Conservation (phyloP, 345 rosid genomes). For the Acer yangbiense region DNA sequence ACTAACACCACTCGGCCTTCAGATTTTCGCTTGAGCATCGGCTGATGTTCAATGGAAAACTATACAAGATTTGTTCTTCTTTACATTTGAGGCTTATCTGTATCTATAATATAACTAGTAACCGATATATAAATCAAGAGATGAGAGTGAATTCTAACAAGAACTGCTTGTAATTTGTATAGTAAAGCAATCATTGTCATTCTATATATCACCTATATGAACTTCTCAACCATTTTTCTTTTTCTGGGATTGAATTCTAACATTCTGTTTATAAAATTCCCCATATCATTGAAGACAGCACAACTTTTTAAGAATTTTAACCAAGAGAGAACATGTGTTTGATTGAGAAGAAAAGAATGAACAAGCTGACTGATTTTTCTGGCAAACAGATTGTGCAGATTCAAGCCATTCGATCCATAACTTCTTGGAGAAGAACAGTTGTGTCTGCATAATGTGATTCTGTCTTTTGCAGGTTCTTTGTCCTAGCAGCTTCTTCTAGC, state of each 20-base stretch:
- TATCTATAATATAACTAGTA: slow-evolving; percentile 25
- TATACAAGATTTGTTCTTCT: background rate
- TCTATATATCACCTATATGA: slow-evolving; percentile 5
- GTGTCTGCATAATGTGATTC: slow-evolving; percentile 58
- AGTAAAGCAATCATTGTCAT: slow-evolving; percentile 27
- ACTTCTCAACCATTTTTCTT: background rate
- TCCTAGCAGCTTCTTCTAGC: slow-evolving; percentile 76
- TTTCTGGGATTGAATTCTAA: slow-evolving; percentile 8
- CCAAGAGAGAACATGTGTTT: background rate
- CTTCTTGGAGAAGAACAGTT: slow-evolving; percentile 62
- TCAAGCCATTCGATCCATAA: slow-evolving; percentile 62
- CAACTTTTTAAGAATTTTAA: background rate
- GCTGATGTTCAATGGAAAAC: slow-evolving; percentile 37
- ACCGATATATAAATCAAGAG: slow-evolving; percentile 15
- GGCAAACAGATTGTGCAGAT: slow-evolving; percentile 13
- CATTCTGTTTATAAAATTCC: slow-evolving; percentile 1
- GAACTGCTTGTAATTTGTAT: slow-evolving; percentile 49
- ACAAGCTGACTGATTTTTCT: background rate
- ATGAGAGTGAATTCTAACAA: slow-evolving; percentile 46
- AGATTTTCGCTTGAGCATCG: slow-evolving; percentile 78
- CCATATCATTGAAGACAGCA: background rate
- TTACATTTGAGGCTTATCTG: slow-evolving; percentile 12
- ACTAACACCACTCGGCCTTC: slow-evolving; percentile 26
- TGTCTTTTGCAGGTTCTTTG: slow-evolving; percentile 51
- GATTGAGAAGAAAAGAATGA: background rate